Conservation (phyloP, 331 rosid species). For the Malus hybrid region DNA sequence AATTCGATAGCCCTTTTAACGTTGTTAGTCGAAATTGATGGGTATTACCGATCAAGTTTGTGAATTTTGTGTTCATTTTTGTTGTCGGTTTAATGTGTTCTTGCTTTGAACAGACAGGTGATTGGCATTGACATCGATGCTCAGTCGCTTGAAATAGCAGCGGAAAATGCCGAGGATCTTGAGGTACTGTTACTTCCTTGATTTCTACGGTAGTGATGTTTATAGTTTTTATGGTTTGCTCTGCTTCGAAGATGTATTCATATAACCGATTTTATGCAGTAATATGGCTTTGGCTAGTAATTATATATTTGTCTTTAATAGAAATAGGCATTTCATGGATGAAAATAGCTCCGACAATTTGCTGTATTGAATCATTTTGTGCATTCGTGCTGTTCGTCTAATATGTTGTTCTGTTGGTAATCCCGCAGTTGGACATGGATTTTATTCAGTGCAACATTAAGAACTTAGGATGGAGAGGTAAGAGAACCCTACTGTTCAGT, state of each 20-base stretch:
- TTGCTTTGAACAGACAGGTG: constrained; percentile 66
- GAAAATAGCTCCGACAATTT: not conserved
- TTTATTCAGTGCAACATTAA: constrained; percentile 58
- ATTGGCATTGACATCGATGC: constrained; percentile 78
- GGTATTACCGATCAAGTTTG: not conserved
- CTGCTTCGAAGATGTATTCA: not conserved
- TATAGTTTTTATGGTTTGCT: constrained; percentile 4
- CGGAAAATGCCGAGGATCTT: constrained; percentile 73
- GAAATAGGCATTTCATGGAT: not conserved
- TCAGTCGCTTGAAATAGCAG: constrained; percentile 76
- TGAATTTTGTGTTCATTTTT: not conserved
- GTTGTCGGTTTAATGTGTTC: constrained; percentile 17
- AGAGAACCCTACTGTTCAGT: not conserved
- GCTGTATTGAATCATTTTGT: not conserved
- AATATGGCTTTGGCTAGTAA: not conserved
- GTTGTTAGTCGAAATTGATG: not conserved
- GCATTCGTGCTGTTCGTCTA: not conserved
- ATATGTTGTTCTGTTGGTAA: constrained; percentile 23
- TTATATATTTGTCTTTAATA: not conserved
- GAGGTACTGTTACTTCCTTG: constrained; percentile 48
- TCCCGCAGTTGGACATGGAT: constrained; percentile 77
- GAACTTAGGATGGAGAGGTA: constrained; percentile 76
- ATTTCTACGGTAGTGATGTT: constrained; percentile 13
- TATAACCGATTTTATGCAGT: not conserved
- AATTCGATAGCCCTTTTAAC: not conserved